Percentiles rank a stretch among this genome's conserved stretches.
These are phyloP conservation scores for Pseudocercospora fijiensis DNA, from an alignment of 2,329 filamentous ascomycete species.

Conservation along the genomic window DNA sequence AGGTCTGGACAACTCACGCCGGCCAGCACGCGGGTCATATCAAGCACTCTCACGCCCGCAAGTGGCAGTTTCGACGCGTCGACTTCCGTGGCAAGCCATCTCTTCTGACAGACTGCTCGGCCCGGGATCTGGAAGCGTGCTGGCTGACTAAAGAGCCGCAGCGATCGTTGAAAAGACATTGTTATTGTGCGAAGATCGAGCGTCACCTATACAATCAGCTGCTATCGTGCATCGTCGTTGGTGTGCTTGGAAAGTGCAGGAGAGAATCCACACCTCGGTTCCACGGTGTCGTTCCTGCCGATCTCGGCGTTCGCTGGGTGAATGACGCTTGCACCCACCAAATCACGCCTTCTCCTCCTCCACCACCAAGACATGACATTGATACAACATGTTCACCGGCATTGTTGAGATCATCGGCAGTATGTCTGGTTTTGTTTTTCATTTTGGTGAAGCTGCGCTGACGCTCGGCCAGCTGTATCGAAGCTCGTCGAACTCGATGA, in stretches of 20 bases:
- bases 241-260: conserved; percentile 4
- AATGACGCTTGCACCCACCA: conserved; percentile 15
- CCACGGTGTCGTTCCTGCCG: not conserved
- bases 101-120: conserved; percentile 27
- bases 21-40: conserved; percentile 94
- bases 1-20: conserved; percentile 58
- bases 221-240: not conserved
- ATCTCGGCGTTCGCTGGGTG: conserved; percentile 2
- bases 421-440: conserved; percentile 49
- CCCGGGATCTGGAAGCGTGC: conserved; percentile 7
- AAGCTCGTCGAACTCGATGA: conserved; percentile 76
- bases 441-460: conserved; percentile 38
- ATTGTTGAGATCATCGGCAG: conserved; percentile 91
- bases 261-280: conserved; percentile 7
- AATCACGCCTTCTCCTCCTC: not conserved
- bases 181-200: conserved; percentile 16
- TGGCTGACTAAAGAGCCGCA: conserved; percentile 22
- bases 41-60: conserved; percentile 82
- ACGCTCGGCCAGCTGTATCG: conserved; percentile 66
- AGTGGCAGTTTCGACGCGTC: conserved; percentile 63
- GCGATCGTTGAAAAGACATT: conserved; percentile 28
- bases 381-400: conserved; percentile 81
- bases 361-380: not conserved
- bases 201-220: not conserved
- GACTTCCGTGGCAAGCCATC: conserved; percentile 46